Base-by-base conservation (phyloP, 2,329 filamentous ascomycete genomes). In the Capronia coronata region DNA sequence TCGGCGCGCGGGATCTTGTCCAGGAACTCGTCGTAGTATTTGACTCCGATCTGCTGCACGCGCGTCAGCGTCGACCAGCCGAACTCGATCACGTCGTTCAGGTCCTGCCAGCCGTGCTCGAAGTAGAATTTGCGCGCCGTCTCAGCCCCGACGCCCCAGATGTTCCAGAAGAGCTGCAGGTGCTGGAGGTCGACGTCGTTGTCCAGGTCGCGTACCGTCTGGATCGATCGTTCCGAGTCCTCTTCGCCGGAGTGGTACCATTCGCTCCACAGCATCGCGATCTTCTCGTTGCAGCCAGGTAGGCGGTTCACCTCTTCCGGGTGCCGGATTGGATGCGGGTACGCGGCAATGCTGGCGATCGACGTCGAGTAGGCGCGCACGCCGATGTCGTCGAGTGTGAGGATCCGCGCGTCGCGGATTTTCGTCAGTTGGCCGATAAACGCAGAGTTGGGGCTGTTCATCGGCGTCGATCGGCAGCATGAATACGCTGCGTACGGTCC, bases 1-100 rank as follows among this genome's bases (percentile, higher is more conserved):
- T 97, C 89, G 0, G 63, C 50, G 1, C 89, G 79, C 0, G 87
- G 77, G 3, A 97, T 87, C 11, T 78, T 80, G 13, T 75, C 67
- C 39, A 78, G 71, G 48, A 98, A 86, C 56, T 97, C 91, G 27
- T 94, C 85, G 64, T 94, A 95, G 68, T 83, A 96, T 64, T 97
- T 97, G 38, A 96, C 73, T 0, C 93, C 91, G 48, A 97, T 94
- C 64, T 97, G 89, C 66, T 96, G 91, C 1, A 87, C 85, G 10
- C 89, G 80, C 0, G 76, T 84, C 1, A 97, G 72, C 0, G 67
- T 74, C 16, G 73, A 65, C 91, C 91, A 97, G 9, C 86, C 89
- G 60, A 82, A 77, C 61, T 94, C 86, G 34, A 95, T 74, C 2
- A 97, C 72, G 60, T 97, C 90, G 61, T 96, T 88, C 0, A 95